Evolutionary conservation across 371 early-diverging fungal species (phyloP), one percentile per base, ranked within the genome.

Genomic region (Lichtheimia hyalospora): DNA sequence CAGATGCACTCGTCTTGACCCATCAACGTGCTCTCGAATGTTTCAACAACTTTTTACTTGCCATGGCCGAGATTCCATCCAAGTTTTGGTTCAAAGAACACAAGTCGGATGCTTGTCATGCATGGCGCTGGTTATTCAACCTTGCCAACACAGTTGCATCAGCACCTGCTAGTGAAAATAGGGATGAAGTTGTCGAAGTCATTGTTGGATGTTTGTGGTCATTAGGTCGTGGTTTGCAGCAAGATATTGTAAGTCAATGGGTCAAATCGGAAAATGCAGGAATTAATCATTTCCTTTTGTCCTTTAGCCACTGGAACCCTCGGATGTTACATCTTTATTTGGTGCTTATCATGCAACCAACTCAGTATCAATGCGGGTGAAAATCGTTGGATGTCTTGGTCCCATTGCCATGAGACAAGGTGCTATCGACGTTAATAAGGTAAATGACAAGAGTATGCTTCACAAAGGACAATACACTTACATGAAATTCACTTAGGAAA

Each of bases 151-250:
- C 56, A 2, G 71, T 83, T 20, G 76, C 64, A 20, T 57, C 69
- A 24, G 60, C 67, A 2, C 69, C 72, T 7, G 74, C 72, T 20
- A 76, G 79, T 50, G 62, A 77, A 63, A 49, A 68, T 58, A 57
- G 73, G 27, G 60, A 83, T 68, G 53, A 74, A 12, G 61, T 86
- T 18, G 62, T 90, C 39, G 91, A 89, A 59, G 75, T 80, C 10
- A 75, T 84, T 43, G 75, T 90, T n/a, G 86, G 88, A 4, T 89
- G 90, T 62, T 64, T 90, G 49, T 91, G 90, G 90, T 82, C 86
- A 4, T 66, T 91, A 43, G 88, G 88, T 2, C 87, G 90, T 61
- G 86, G 90, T 18, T 71, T 84, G 25, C 78, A 81, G 15, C 80
- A 82, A 20, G 52, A 81, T 39, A 86, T 88, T 52, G 82, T 82